These are phyloP conservation scores for Scortechinia acanthostroma DNA, from an alignment of 2,329 filamentous ascomycete species.

Conservation along the genomic window DNA sequence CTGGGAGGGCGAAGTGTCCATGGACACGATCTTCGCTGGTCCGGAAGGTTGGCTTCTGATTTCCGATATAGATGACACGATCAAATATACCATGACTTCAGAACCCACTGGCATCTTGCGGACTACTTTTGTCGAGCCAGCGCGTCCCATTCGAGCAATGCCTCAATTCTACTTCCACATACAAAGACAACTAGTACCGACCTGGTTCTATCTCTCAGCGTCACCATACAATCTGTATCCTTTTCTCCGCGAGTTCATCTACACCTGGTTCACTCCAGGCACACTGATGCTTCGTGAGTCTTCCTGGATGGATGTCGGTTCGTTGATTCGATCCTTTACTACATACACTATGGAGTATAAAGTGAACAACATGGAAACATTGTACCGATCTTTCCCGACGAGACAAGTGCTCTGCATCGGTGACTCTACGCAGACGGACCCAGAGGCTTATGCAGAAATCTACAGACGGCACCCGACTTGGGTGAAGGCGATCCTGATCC, in stretches of 20 bases:
- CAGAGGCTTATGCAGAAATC: conserved; percentile 80
- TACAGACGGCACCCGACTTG: conserved; percentile 62
- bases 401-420: conserved; percentile 78
- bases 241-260: conserved; percentile 71
- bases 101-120: conserved; percentile 74
- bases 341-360: conserved; percentile 82
- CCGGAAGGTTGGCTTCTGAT: conserved; percentile 79
- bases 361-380: conserved; percentile 68
- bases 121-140: conserved; percentile 74
- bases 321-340: conserved; percentile 73
- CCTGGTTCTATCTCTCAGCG: conserved; percentile 91
- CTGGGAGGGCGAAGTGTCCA: conserved; percentile 45
- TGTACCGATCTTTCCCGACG: conserved; percentile 72
- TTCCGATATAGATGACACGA: conserved; percentile 87
- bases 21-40: conserved; percentile 69
- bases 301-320: conserved; percentile 77
- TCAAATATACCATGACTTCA: conserved; percentile 81
- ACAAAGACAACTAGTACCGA: too few species aligned
- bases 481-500: conserved; percentile 78
- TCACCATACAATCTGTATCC: conserved; percentile 92
- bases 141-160: conserved; percentile 71
- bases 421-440: conserved; percentile 85
- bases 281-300: conserved; percentile 79
- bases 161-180: conserved; percentile 72
- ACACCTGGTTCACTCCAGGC: conserved; percentile 62